Percentiles rank a stretch among this genome's conserved stretches.
phyloP scores from a whole-genome alignment of 306 rosid species.

The Datisca glomerata region DNA sequence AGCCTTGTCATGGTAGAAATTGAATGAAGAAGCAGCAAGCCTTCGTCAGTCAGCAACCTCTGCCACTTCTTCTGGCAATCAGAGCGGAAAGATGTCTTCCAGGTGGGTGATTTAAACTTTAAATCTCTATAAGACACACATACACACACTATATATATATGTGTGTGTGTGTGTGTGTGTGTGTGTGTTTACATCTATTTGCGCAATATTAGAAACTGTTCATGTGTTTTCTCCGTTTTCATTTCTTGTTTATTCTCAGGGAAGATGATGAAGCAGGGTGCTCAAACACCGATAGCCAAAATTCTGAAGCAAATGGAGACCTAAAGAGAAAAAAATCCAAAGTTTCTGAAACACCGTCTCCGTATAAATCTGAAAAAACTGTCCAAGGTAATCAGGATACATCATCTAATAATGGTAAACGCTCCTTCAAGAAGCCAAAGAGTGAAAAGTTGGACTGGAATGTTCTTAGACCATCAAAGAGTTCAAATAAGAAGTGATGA shows the following conservation, averaged over 20 bases:
- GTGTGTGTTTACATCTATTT: no score
- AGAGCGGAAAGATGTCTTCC: constrained; percentile 26
- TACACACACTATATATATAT: no score
- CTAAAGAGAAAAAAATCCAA: constrained; percentile 55
- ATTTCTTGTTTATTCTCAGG: constrained; percentile 29
- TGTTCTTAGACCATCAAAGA: constrained; percentile 52
- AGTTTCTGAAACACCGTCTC: constrained; percentile 30
- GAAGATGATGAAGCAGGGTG: constrained; percentile 31
- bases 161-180: no score
- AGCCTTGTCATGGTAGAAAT: constrained; percentile 44
- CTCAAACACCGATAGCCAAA: constrained; percentile 14
- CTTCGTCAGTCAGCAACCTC: constrained; percentile 30
- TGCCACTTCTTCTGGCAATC: constrained; percentile 27
- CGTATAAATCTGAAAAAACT: constrained; percentile 40
- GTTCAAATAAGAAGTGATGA: constrained; percentile 32
- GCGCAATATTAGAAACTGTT: no score
- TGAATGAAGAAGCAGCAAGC: constrained; percentile 51
- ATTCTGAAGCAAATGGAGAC: constrained; percentile 22
- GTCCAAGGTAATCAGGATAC: constrained; percentile 24
- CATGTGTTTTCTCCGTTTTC: background rate
- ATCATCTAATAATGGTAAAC: constrained; percentile 24
- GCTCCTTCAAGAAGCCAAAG: constrained; percentile 52
- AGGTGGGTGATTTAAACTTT: constrained; percentile 42
- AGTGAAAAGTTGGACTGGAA: constrained; percentile 58
- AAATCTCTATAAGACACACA: background rate